A percentile compares a stretch with the other conserved stretches of the same genome.
Evolutionary conservation across 495 filamentous ascomycete species (phyloP).

Genomic region (Aspergillus wentii): DNA sequence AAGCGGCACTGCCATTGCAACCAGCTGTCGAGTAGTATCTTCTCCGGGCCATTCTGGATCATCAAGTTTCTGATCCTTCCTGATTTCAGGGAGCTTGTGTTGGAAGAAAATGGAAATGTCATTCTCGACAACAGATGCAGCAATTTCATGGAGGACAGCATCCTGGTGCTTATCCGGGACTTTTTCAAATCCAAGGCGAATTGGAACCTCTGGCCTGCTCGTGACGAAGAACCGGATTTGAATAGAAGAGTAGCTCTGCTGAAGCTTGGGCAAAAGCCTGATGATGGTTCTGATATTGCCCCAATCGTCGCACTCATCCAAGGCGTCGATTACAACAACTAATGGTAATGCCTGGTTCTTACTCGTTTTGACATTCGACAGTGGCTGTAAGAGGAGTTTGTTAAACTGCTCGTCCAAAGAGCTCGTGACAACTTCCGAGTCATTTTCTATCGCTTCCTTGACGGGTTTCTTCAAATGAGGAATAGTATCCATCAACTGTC

Average conservation of each 20-base stretch:
- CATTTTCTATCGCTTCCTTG: conserved; percentile 22
- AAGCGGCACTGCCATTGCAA: conserved; percentile 14
- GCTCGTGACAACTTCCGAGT: conserved; percentile 26
- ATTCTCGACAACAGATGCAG: conserved; percentile 8
- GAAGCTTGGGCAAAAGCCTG: conserved; percentile 15
- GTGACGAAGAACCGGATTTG: conserved; percentile 24
- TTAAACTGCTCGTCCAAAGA: conserved; percentile 39
- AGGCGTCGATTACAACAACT: conserved; percentile 42
- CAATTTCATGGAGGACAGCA: conserved; percentile 15
- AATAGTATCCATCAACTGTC: conserved; percentile 26
- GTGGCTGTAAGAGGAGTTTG: conserved; percentile 38
- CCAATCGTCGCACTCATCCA: conserved; percentile 45
- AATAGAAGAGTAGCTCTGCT: not conserved
- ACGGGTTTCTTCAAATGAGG: conserved; percentile 23
- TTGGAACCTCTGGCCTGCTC: conserved; percentile 40
- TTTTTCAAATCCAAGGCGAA: conserved; percentile 22
- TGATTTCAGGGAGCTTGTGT: conserved; percentile 13
- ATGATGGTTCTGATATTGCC: conserved; percentile 30
- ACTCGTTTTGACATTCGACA: conserved; percentile 6
- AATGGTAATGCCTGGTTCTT: conserved; percentile 3
- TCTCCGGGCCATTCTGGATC: conserved; percentile 36
- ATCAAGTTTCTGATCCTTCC: conserved; percentile 4
- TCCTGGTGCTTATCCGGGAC: conserved; percentile 6
- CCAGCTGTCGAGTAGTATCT: conserved; percentile 4
- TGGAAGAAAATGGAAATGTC: conserved; percentile 20